These are phyloP conservation scores for Creolimax fragrantissima DNA, from an alignment of 78 protist species.

Conservation along the genomic window DNA sequence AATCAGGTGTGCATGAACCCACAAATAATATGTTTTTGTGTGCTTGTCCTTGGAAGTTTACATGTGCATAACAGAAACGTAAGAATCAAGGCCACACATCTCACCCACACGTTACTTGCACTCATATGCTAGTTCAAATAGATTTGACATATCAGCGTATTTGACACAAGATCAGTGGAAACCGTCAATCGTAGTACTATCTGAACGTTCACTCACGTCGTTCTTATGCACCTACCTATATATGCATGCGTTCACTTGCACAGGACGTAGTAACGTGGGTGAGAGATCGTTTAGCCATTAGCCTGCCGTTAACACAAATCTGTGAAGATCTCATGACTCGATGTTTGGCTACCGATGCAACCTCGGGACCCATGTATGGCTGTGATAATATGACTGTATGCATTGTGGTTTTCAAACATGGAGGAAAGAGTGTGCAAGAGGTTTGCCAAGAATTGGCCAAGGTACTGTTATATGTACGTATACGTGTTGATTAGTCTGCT, in stretches of 20 bases:
- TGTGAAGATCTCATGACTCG: slow-evolving; percentile 3
- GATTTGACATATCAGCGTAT: no score
- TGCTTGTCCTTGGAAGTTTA: background rate
- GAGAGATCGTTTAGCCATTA: background rate
- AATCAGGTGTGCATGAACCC: background rate
- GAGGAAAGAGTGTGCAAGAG: background rate
- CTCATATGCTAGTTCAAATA: background rate
- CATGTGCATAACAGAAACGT: background rate
- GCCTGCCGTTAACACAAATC: background rate
- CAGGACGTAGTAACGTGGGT: background rate
- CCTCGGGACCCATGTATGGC: background rate
- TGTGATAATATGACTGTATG: slow-evolving; percentile 15
- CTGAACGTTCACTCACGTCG: background rate
- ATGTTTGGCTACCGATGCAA: background rate
- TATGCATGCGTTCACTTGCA: background rate
- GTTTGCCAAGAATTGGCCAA: background rate
- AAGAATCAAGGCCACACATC: background rate
- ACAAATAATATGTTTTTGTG: background rate
- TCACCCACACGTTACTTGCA: background rate
- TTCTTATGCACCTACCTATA: background rate
- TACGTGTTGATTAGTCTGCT: background rate
- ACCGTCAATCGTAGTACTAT: background rate
- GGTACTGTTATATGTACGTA: background rate
- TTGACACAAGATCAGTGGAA: no score
- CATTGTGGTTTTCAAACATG: background rate